phyloP scores from a whole-genome alignment of 768 basidiomycete species.

The Russula sp. region DNA sequence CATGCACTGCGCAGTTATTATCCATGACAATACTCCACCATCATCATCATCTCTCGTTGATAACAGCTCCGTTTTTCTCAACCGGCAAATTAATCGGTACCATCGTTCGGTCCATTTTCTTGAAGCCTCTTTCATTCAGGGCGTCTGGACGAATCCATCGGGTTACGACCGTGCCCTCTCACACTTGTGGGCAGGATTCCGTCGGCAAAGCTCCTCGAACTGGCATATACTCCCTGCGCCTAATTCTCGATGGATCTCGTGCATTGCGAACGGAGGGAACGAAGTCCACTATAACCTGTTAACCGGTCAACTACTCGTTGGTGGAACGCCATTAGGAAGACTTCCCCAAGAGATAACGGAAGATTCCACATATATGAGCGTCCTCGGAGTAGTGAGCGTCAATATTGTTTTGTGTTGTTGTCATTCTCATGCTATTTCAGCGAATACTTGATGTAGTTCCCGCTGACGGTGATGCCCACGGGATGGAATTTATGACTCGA shows the following conservation, averaged over 20 bases:
- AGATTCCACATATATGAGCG: slow-evolving; percentile 32
- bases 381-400: slow-evolving; percentile 33
- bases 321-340: slow-evolving; percentile 34
- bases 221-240: too few species aligned
- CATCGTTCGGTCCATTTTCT: background rate
- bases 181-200: background rate
- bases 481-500: background rate
- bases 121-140: background rate
- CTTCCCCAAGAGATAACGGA: slow-evolving; percentile 24
- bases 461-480: background rate
- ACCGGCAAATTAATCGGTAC: slow-evolving; percentile 5
- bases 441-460: slow-evolving; percentile 9
- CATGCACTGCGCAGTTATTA: slow-evolving; percentile 10
- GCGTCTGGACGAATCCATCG: background rate
- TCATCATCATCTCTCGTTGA: background rate
- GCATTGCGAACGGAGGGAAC: too few species aligned
- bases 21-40: slow-evolving; percentile 10
- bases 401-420: too few species aligned
- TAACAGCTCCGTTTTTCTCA: background rate
- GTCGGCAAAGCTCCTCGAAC: background rate
- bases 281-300: too few species aligned
- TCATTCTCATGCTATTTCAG: background rate
- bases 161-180: background rate
- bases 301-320: slow-evolving; percentile 36
- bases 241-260: too few species aligned